Percentiles rank a stretch among this genome's conserved stretches.
These are phyloP conservation scores for Amanita fuliginea DNA, from an alignment of 768 basidiomycete genomes.

Conservation along the genomic window DNA sequence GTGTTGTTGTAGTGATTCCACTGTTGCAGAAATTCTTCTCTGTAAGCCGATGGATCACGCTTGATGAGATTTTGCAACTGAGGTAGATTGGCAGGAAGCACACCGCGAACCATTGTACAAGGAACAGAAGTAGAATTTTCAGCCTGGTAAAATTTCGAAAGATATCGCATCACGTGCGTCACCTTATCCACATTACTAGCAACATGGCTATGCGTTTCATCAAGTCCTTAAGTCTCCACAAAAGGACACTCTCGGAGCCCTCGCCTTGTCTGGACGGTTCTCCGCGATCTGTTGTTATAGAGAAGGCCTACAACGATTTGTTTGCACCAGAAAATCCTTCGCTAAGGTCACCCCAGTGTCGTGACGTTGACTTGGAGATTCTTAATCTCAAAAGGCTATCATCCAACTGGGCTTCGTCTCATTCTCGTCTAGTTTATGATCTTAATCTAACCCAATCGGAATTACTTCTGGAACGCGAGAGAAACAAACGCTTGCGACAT, in stretches of 20 bases:
- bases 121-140: not conserved
- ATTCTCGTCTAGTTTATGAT: slow-evolving; percentile 3
- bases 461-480: not conserved
- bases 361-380: not conserved
- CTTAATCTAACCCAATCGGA: slow-evolving; percentile 1
- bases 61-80: slow-evolving; percentile 97
- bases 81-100: slow-evolving; percentile 83
- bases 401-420: slow-evolving; percentile 1
- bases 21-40: slow-evolving; percentile 93
- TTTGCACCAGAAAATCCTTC: slow-evolving; percentile 3
- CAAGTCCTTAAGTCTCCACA: not conserved
- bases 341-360: not conserved
- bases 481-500: not conserved
- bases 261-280: no score
- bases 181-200: not conserved
- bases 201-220: slow-evolving; percentile 1
- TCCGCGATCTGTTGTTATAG: not conserved
- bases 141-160: no score
- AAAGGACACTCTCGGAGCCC: not conserved
- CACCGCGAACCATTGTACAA: slow-evolving; percentile 36
- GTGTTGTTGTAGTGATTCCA: slow-evolving; percentile 92
- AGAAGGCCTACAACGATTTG: slow-evolving; percentile 3
- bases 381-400: slow-evolving; percentile 3
- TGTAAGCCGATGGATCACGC: slow-evolving; percentile 80
- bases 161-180: no score